Percentiles rank a stretch among this genome's conserved stretches.
Conservation (phyloP, 345 rosid genomes). For the Mallotus nudiflorus region DNA sequence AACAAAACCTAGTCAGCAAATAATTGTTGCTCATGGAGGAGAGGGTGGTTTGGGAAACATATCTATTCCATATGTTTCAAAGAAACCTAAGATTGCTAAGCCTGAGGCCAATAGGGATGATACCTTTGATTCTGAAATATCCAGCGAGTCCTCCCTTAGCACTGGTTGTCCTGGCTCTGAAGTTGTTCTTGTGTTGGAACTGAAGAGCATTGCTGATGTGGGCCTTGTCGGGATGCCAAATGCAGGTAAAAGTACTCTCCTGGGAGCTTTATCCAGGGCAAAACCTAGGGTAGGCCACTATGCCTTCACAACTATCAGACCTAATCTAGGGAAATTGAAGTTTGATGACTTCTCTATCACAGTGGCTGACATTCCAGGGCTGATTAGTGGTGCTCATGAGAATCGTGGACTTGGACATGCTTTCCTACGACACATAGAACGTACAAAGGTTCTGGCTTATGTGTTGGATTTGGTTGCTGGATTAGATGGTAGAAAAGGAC, state of each 20-base stretch:
- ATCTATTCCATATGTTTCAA: slow-evolving; percentile 40
- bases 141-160: slow-evolving; percentile 36
- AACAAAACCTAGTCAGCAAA: slow-evolving; percentile 64
- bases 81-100: slow-evolving; percentile 38
- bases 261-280: slow-evolving; percentile 83
- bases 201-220: slow-evolving; percentile 94
- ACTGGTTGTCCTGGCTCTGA: slow-evolving; percentile 68
- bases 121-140: slow-evolving; percentile 26
- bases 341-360: slow-evolving; percentile 79
- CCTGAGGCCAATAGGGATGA: slow-evolving; percentile 8
- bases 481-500: slow-evolving; percentile 66
- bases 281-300: slow-evolving; percentile 81
- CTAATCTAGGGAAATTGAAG: slow-evolving; percentile 80
- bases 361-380: slow-evolving; percentile 95
- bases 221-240: slow-evolving; percentile 98
- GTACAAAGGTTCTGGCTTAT: slow-evolving; percentile 91
- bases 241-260: slow-evolving; percentile 92
- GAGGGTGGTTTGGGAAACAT: slow-evolving; percentile 84
- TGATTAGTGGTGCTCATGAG: slow-evolving; percentile 83
- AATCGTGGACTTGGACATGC: slow-evolving; percentile 90
- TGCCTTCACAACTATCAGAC: slow-evolving; percentile 87
- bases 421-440: slow-evolving; percentile 85
- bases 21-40: slow-evolving; percentile 76
- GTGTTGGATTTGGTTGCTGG: slow-evolving; percentile 84
- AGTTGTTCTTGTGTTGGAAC: slow-evolving; percentile 65